Evolutionary conservation across 2,329 filamentous ascomycete genomes (phyloP).

Genomic region (Ophiostoma perfectum): DNA sequence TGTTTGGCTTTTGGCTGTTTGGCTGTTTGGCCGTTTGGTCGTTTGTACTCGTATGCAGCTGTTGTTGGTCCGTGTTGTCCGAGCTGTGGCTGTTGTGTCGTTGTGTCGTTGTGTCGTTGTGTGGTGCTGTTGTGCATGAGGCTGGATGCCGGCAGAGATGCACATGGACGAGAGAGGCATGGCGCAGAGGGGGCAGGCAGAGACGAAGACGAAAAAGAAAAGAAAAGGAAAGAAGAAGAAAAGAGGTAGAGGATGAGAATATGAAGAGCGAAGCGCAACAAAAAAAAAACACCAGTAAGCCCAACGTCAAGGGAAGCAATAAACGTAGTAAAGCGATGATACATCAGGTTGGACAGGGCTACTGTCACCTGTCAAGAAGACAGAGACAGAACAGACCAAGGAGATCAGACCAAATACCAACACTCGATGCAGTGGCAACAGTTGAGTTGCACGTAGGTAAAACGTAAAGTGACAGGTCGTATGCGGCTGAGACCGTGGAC

Average conservation of each 20-base stretch:
- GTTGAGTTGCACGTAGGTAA: background rate
- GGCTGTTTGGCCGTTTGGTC: no score
- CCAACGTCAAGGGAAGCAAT: background rate
- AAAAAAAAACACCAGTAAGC: background rate
- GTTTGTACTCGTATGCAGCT: no score
- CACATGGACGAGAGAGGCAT: background rate
- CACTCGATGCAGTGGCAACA: background rate
- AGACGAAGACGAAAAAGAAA: background rate
- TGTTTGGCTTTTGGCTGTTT: background rate
- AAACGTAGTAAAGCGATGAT: background rate
- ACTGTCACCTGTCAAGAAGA: background rate
- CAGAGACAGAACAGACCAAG: background rate
- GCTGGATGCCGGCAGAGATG: background rate
- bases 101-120: background rate
- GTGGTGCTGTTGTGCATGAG: no score
- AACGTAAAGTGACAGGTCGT: slow-evolving; percentile 9
- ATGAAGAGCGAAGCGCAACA: background rate
- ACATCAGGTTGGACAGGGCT: slow-evolving; percentile 3
- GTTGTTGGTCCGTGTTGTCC: no score
- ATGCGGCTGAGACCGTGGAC: slow-evolving; percentile 7
- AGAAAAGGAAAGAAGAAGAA: background rate
- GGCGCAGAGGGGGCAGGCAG: background rate
- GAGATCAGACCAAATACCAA: background rate
- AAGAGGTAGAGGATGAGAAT: background rate
- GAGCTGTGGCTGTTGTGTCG: background rate